Evolutionary conservation across 1,284 basidiomycete species (phyloP).

Genomic region (Pascua sp.): DNA sequence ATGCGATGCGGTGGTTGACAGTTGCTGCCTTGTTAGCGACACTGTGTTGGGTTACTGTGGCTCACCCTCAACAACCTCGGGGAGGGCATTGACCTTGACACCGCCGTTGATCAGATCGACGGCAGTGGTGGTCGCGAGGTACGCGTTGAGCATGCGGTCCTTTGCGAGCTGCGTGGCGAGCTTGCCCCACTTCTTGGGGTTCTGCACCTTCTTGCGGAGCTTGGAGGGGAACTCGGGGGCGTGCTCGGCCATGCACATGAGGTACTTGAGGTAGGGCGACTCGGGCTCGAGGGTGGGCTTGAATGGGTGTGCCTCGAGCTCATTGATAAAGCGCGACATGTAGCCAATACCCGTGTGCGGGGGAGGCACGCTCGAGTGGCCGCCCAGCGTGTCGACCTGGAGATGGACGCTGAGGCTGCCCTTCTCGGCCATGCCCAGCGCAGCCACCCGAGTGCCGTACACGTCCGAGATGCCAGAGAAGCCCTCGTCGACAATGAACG

Average conservation of each 20-base stretch:
- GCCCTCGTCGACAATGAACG: constrained; percentile 53
- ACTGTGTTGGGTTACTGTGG: not conserved
- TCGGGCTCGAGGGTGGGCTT: constrained; percentile 37
- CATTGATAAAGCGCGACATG: constrained; percentile 43
- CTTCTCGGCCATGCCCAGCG: constrained; percentile 53
- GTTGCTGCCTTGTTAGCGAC: constrained; percentile 2
- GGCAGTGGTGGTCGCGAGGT: constrained; percentile 46
- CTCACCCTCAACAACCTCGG: constrained; percentile 45
- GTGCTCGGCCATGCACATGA: constrained; percentile 53
- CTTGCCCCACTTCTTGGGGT: constrained; percentile 47
- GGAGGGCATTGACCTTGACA: constrained; percentile 50
- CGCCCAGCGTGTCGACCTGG: constrained; percentile 46
- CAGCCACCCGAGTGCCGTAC: constrained; percentile 45
- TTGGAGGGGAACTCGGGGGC: constrained; percentile 46
- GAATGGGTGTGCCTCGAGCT: constrained; percentile 46
- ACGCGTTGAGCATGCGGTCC: constrained; percentile 38
- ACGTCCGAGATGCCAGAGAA: constrained; percentile 44
- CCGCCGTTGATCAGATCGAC: constrained; percentile 48
- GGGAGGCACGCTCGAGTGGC: constrained; percentile 48
- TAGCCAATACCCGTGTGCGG: constrained; percentile 49
- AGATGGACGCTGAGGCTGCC: constrained; percentile 45
- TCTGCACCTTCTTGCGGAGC: constrained; percentile 36
- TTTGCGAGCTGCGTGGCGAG: constrained; percentile 46
- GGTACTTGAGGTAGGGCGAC: constrained; percentile 50
- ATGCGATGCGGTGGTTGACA: constrained; percentile 20